Evolutionary conservation across 768 basidiomycete genomes (phyloP).

Genomic region (Tulasnella sp.): DNA sequence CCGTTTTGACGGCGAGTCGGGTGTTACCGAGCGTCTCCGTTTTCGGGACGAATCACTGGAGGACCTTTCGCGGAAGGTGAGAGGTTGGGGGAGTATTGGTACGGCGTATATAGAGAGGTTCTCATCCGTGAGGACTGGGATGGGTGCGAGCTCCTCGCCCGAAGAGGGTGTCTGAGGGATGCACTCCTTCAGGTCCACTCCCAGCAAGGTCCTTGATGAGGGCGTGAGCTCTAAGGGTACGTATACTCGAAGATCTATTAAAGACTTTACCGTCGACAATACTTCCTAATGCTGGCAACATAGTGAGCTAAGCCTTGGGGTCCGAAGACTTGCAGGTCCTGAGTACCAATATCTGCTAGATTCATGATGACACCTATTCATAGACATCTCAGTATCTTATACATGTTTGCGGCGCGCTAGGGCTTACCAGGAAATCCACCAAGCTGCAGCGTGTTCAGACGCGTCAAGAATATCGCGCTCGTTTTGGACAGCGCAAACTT

Average conservation of each 20-base stretch:
- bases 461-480: constrained; percentile 61
- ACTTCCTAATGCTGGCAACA: constrained; percentile 59
- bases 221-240: neutral
- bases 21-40: constrained; percentile 25
- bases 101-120: constrained; percentile 57
- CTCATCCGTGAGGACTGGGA: constrained; percentile 48
- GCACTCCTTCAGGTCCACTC: constrained; percentile 43
- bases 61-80: neutral
- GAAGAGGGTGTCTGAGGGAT: constrained; percentile 32
- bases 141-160: constrained; percentile 21
- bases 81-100: constrained; percentile 31
- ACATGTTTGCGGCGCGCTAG: constrained; percentile 16
- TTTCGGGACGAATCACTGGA: constrained; percentile 12
- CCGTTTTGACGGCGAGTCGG: constrained; percentile 9
- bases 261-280: constrained; percentile 47
- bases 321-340: constrained; percentile 51
- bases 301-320: constrained; percentile 64
- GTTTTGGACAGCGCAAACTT: constrained; percentile 55
- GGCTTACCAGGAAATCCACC: constrained; percentile 64
- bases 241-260: neutral
- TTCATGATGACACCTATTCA: constrained; percentile 63
- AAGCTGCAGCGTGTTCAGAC: constrained; percentile 47
- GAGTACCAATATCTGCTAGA: constrained; percentile 58
- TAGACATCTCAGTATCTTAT: constrained; percentile 25
- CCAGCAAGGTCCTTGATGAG: constrained; percentile 21